Evolutionary conservation across 2,329 filamentous ascomycete genomes (phyloP), one percentile per base, ranked within the genome.

Genomic region (Beauveria sp.): DNA sequence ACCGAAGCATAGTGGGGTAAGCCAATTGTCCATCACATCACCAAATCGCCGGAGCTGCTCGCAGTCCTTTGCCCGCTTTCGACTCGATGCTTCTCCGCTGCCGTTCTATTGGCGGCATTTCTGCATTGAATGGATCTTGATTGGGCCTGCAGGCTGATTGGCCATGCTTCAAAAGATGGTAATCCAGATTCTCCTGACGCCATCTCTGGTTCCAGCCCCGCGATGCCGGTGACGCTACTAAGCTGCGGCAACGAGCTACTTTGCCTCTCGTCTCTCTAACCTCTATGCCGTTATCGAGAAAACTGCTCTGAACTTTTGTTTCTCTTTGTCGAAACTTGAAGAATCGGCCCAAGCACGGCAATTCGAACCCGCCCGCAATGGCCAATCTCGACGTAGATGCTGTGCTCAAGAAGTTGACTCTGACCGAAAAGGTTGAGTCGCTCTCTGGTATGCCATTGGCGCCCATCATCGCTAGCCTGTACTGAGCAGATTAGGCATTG

Each of bases 341-440:
- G 8, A 9, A 18, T 20, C 12, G 55, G 22, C 6, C 10, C 8
- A 28, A 52, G 47, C 24, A 18, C n/a, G 20, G 26, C 37, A 26
- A 40, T n/a, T 52, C 26, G 18, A 30, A 16, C 10, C 47, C 30
- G 8, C 40, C 55, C 64, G 69, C 62, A 54, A 82, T 82, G 78
- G 77, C 79, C 34, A 75, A 82, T 64, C 76, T 84, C 46, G 74
- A 84, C 58, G 80, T 84, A 9, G 81, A 84, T 60, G 76, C 79
- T 63, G 71, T 81, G 34, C 74, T 84, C 48, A 79, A 80, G 67
- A 81, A 82, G 74, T 78, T 84, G 61, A 79, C 76, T 12, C 69
- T 79, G 54, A 68, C 72, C 5, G 80, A 84, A 67, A 84, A 84
- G 69, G 76, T 81, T 54, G 79, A 80, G 47, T 73, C 84, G 48